Evolutionary conservation across 306 rosid genomes (phyloP), one percentile per base, ranked within the genome.

Genomic region (Glycine tomentella): DNA sequence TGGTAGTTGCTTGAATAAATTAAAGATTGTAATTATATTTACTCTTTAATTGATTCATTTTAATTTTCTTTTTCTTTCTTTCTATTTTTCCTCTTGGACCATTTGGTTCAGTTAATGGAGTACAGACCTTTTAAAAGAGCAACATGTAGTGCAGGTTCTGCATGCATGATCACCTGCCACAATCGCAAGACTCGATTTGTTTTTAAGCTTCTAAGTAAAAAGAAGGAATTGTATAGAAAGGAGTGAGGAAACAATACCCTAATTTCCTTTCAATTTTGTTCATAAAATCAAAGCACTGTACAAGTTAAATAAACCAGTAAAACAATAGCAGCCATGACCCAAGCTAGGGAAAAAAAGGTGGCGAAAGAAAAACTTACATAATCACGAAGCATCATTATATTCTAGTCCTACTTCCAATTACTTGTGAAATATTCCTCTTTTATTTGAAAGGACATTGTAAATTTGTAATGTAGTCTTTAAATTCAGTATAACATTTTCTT

Each of bases 81-180:
- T 76, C 85, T 68, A 34, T 77, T 77, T 83, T 57, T 67, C 66
- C 62, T 73, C 77, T 3, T 84, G 82, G 84, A 77, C 87, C 83
- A 73, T 70, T 44, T 74, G 34, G 69, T 69, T 78, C 75, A 78
- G 84, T 81, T 81, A 69, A 81, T 69, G 84, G 80, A 81, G 90
- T 81, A 75, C 83, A 87, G 51, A 52, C 50, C 74, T 63, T 62
- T 84, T 84, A 87, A 87, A 87, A 76, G 77, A 78, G 78, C 73
- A 84, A 78, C 87, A 69, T 77, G 81, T 7, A 75, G 80, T 77
- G 87, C 87, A 85, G 86, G 71, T 77, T 63, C 69, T 73, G 90
- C 91, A 88, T 85, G 91, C 90, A 85, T 85, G 88, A 56, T 80
- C 84, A 56, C 57, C 86, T 77, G 87, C 82, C 89, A 86, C 69